These are phyloP conservation scores for Croton setiger DNA, from an alignment of 441 rosid genomes.

Conservation along the genomic window DNA sequence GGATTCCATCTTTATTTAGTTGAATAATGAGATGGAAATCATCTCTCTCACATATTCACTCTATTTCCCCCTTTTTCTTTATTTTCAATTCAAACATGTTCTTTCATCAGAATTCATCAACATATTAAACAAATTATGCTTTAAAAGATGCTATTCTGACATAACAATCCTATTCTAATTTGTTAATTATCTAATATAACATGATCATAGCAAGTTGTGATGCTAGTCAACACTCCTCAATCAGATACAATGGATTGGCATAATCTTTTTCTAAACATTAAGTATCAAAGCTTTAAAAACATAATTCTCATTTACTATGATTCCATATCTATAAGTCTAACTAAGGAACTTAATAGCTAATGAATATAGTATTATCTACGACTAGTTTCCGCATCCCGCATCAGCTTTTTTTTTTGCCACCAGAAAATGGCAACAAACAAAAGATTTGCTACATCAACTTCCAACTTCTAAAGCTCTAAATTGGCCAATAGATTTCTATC, in stretches of 20 bases:
- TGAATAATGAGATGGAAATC: slow-evolving; percentile 52
- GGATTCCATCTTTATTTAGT: slow-evolving; percentile 54
- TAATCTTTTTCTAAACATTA: background rate
- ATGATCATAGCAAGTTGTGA: background rate
- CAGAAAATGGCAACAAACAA: slow-evolving; percentile 23
- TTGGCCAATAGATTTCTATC: slow-evolving; percentile 29
- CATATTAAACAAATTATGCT: background rate
- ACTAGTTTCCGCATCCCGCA: background rate
- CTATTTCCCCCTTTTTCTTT: slow-evolving; percentile 1
- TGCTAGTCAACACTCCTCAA: background rate
- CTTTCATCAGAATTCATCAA: background rate
- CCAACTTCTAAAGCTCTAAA: slow-evolving; percentile 13
- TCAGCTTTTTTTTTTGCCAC: background rate
- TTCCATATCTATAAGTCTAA: background rate
- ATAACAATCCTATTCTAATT: background rate
- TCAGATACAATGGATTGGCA: background rate
- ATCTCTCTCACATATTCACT: slow-evolving; percentile 17
- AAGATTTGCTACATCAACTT: slow-evolving; percentile 17
- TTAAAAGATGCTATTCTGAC: slow-evolving; percentile 1
- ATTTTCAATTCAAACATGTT: slow-evolving; percentile 9
- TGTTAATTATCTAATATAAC: background rate
- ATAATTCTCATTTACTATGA: background rate
- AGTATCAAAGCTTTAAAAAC: background rate
- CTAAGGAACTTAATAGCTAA: background rate
- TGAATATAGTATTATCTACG: background rate